Conservation (phyloP, 2,329 filamentous ascomycete genomes). For the Hymenoscyphus fructigenus region DNA sequence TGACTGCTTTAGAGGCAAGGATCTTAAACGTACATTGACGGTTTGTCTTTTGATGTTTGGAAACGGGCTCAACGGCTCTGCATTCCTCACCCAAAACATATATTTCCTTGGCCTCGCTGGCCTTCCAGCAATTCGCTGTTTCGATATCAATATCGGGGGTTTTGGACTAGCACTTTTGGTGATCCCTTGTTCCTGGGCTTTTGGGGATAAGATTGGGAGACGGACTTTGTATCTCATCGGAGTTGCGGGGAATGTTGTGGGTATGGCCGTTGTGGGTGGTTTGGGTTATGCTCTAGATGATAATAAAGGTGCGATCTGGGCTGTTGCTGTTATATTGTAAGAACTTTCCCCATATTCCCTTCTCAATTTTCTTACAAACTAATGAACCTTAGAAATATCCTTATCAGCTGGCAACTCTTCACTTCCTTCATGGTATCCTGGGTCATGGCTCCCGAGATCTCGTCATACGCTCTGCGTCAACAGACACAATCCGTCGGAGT, state of each 20-base stretch:
- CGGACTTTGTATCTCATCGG: conserved; percentile 37
- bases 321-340: conserved; percentile 23
- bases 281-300: conserved; percentile 16
- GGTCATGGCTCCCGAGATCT: conserved; percentile 26
- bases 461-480: conserved; percentile 23
- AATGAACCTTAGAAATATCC: conserved; percentile 19
- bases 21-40: conserved; percentile 40
- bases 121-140: conserved; percentile 18
- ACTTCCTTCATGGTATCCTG: conserved; percentile 20
- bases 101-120: conserved; percentile 25
- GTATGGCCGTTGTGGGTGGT: conserved; percentile 20
- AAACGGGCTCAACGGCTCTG: conserved; percentile 36
- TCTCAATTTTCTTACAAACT: neutral
- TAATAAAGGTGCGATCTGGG: conserved; percentile 19
- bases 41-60: conserved; percentile 38
- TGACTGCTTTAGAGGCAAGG: conserved; percentile 39
- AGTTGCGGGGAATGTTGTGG: conserved; percentile 19
- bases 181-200: conserved; percentile 17
- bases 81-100: conserved; percentile 27
- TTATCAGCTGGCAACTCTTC: conserved; percentile 26
- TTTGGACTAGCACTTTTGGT: conserved; percentile 15
- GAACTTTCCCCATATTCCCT: neutral
- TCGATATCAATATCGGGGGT: conserved; percentile 17
- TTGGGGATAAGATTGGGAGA: conserved; percentile 36
- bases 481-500: conserved; percentile 25